Evolutionary conservation across 768 basidiomycete genomes (phyloP).

Genomic region (Lactarius deliciosus): DNA sequence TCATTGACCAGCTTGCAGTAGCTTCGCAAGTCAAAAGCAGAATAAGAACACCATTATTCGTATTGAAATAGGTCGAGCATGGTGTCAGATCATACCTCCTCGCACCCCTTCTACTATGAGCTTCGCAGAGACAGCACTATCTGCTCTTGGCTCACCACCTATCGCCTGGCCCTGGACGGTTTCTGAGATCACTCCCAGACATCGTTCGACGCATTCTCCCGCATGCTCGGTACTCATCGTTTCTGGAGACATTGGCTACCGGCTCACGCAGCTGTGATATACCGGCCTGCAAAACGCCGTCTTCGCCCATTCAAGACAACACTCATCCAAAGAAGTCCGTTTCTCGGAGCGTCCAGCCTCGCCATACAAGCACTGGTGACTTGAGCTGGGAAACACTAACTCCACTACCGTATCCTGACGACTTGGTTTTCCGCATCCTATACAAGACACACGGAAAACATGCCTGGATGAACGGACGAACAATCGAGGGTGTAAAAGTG

Average conservation of each 20-base stretch:
- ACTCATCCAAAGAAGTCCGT: neutral
- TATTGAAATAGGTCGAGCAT: constrained; percentile 10
- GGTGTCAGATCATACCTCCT: neutral
- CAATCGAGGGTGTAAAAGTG: constrained; percentile 18
- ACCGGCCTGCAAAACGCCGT: constrained; percentile 8
- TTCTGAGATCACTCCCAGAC: constrained; percentile 21
- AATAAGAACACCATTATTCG: constrained; percentile 6
- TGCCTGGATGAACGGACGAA: constrained; percentile 23
- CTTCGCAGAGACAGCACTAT: constrained; percentile 19
- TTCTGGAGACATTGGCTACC: constrained; percentile 17
- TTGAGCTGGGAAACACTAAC: neutral
- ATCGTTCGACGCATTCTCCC: constrained; percentile 23
- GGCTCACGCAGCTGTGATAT: neutral
- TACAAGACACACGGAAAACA: constrained; percentile 28
- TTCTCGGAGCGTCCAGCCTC: neutral
- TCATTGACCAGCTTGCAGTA: neutral
- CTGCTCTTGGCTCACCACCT: constrained; percentile 7
- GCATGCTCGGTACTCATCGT: constrained; percentile 20
- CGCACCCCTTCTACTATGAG: constrained; percentile 1
- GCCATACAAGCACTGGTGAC: neutral
- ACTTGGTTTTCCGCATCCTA: constrained; percentile 19
- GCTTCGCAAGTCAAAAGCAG: neutral
- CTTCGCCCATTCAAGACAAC: neutral
- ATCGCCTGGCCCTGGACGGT: constrained; percentile 1
- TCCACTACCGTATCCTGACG: constrained; percentile 3